Base-by-base conservation (phyloP, 176 grass and related monocot genomes). In the Carex kokanica region DNA sequence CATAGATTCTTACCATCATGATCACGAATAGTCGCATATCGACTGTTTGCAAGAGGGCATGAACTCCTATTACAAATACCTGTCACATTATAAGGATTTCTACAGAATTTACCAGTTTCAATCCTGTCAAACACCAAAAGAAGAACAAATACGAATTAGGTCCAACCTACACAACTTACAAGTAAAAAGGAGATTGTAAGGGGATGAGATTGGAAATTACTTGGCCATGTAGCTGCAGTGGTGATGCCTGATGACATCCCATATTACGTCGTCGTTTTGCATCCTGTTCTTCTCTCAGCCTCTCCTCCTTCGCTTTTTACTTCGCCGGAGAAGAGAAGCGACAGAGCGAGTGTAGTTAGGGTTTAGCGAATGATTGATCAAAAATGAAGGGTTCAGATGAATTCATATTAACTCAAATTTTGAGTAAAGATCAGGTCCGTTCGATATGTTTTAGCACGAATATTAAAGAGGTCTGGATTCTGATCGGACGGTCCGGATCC, bases 161-260 rank as follows among this genome's bases (percentile, higher is more conserved):
- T 40, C 36, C 36, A 11, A 25, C 11, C 60, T 64, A 64, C 61
- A 13, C 21, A 27, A 29, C 10, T 40, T 40, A 64, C 32, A 69
- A 18, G 6, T 40, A 40, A 40, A 40, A 40, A 40, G 36, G 36
- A 40, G 36, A 40, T 6, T 40, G 36, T 40, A 40, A 6, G 41
- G 41, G 7, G 41, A 43, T 43, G 41, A 65, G 8, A 52, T 0
- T 14, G 15, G 6, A 43, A 40, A 4, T 29, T 24, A 98, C 96
- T 98, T 98, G 45, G 89, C 80, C 96, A 95, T 98, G 86, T 79
- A 98, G 83, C 93, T 95, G 88, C 96, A 98, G 89, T 98, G 96
- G 70, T 91, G 92, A 89, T 98, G 92, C 82, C 89, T 90, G 89
- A 95, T 95, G 47, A 91, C 90, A 55, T 95, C 88, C 96, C 91